Evolutionary conservation across 306 rosid genomes (phyloP).

Genomic region (Dryas alaskensis): DNA sequence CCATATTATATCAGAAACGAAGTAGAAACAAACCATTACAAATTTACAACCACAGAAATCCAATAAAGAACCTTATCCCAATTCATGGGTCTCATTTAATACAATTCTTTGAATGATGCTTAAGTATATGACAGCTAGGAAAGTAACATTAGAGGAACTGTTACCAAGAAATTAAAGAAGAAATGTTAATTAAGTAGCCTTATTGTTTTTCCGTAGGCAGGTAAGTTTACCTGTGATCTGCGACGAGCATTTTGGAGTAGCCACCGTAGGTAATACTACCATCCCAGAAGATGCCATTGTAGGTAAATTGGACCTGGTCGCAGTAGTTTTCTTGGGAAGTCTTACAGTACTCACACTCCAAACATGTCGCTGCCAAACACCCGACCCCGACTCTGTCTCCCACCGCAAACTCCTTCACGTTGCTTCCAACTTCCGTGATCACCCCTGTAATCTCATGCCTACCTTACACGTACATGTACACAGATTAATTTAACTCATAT

Average conservation of each 20-base stretch:
- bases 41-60: no score
- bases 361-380: slow-evolving; percentile 62
- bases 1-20: no score
- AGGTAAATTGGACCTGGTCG: slow-evolving; percentile 36
- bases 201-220: neutral
- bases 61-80: no score
- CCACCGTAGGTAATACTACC: slow-evolving; percentile 84
- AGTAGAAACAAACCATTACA: no score
- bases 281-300: slow-evolving; percentile 80
- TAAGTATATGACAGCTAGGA: no score
- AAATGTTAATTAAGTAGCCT: no score
- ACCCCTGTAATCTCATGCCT: slow-evolving; percentile 73
- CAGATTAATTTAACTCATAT: neutral
- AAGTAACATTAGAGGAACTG: no score
- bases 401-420: slow-evolving; percentile 50
- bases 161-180: no score
- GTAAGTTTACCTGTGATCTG: slow-evolving; percentile 50
- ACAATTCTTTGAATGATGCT: no score
- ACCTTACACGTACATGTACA: slow-evolving; percentile 45
- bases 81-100: no score
- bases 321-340: slow-evolving; percentile 62
- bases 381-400: slow-evolving; percentile 82
- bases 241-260: slow-evolving; percentile 56
- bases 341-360: slow-evolving; percentile 56
- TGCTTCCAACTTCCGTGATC: slow-evolving; percentile 59